Percentiles rank a stretch among this genome's conserved stretches.
These are phyloP conservation scores for Xanthoconium stramineum DNA, from an alignment of 768 basidiomycete genomes.

Conservation along the genomic window DNA sequence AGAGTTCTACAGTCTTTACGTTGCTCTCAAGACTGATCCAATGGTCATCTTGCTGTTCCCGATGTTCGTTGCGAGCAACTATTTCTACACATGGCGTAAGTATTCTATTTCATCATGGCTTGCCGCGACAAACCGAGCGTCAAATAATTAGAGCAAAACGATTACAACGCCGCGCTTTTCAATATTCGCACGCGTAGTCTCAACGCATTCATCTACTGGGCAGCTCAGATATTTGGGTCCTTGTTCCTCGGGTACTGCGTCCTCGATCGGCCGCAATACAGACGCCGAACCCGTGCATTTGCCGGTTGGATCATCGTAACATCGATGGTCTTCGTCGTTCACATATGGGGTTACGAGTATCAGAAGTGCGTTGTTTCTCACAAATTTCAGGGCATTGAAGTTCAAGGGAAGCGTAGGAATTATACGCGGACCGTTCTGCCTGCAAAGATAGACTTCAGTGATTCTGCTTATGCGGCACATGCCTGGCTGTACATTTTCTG, in stretches of 20 bases:
- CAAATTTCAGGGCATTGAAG: not conserved
- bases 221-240: constrained; percentile 74
- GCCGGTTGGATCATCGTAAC: constrained; percentile 63
- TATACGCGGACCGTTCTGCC: constrained; percentile 58
- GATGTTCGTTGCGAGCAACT: constrained; percentile 82
- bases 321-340: constrained; percentile 61
- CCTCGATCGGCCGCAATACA: constrained; percentile 54
- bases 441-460: constrained; percentile 57
- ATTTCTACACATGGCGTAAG: constrained; percentile 85
- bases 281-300: constrained; percentile 70
- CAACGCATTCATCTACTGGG: constrained; percentile 80
- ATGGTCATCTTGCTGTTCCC: constrained; percentile 75
- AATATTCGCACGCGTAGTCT: constrained; percentile 74
- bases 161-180: constrained; percentile 76
- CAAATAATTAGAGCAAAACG: constrained; percentile 62
- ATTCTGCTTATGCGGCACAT: constrained; percentile 50
- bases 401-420: constrained; percentile 29
- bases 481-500: constrained; percentile 68
- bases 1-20: constrained; percentile 67
- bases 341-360: constrained; percentile 76
- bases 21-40: constrained; percentile 68
- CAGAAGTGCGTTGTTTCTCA: constrained; percentile 51
- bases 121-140: constrained; percentile 6
- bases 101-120: not conserved
- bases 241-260: constrained; percentile 60